Base-by-base conservation (phyloP, 495 filamentous ascomycete species). In the Aspergillus sclerotiicarbonarius region DNA sequence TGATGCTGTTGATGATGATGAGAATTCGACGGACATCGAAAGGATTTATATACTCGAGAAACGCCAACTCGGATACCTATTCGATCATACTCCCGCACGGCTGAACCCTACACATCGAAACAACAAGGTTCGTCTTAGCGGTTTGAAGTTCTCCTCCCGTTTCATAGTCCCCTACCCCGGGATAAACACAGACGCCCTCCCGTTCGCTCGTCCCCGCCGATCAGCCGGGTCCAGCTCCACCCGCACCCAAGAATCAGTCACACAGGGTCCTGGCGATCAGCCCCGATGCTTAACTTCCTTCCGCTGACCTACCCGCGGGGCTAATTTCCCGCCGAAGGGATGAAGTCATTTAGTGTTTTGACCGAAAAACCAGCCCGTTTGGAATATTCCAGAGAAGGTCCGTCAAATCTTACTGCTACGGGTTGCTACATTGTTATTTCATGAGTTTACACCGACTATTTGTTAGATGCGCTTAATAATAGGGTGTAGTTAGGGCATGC, bases 371-470 rank as follows among this genome's bases (percentile, higher is more conserved):
- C 12, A 30, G 31, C 25, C 29, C 6, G 44, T 10, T 15, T 16
- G 25, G 47, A 50, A 50, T 50, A 50, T 50, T 50, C 47, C 15
- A 30, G 46, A 32, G 47, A 50, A n/a, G n/a, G 2, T 2, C 46
- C 13, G 20, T 30, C 29, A 30, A 31, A 25, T 7, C 29, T 29
- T n/a, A 8, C 25, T 31, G 13, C 13, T 6, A 2, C 37, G 3
- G 10, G 25, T 15, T 25, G 47, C 29, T 10, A 25, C 12, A 8
- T 15, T 25, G 8, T 32, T 25, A 25, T 50, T 50, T 50, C 47
- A 50, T 15, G 32, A 8, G 47, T 25, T 5, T 25, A 25, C 25
- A 25, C 25, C 25, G 25, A 25, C 25, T 25, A 25, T 25, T 5
- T 25, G 5, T 25, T 25, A 5, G 25, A 25, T 25, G 5, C 5